Base-by-base conservation (phyloP, 208 protist genomes). In the Leishmania guyanensis region DNA sequence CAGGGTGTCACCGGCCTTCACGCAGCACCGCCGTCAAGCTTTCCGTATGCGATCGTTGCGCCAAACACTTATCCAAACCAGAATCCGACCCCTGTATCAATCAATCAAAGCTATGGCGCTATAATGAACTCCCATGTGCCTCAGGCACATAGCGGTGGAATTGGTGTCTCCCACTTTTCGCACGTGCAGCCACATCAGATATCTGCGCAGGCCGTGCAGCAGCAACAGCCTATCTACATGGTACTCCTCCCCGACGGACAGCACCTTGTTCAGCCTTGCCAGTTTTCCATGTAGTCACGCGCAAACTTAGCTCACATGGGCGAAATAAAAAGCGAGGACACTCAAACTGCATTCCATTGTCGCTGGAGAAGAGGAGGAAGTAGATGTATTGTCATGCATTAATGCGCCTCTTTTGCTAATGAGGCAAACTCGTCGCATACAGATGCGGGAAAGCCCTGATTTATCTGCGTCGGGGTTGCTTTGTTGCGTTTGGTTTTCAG, bases 181-280 rank as follows among this genome's bases (percentile, higher is more conserved):
- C 79, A 58, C 64, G 46, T 77, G 6, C 65, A 76, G 48, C 79
- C 83, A 33, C 71, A 77, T 51, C 79, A 81, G 39, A 10, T 71
- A 68, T 9, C 70, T 20, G 43, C 71, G 64, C 66, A 65, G 22
- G 50, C 36, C 1, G 4, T 81, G 33, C 72, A 75, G 62, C 56
- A 77, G 46, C 79, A 76, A 33, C 79, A 83, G 53, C 79, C 82
- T n/a, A 16, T 88, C 17, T 87, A 85, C 73, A 79, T 89, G 56
- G 81, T 92, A 71, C 66, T 90, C 14, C 68, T 92, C 29, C 87
- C 86, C 26, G 84, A 90, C 43, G 82, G 74, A 9, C 81, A 83
- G 48, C 80, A 81, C 46, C 54, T 83, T 17, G 56, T 87, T 8
- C 75, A 75, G 16, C 75, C 77, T 6, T 71, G 77, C 54, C 81